Conservation (phyloP, 345 rosid genomes). For the Eucalyptus paniculata region DNA sequence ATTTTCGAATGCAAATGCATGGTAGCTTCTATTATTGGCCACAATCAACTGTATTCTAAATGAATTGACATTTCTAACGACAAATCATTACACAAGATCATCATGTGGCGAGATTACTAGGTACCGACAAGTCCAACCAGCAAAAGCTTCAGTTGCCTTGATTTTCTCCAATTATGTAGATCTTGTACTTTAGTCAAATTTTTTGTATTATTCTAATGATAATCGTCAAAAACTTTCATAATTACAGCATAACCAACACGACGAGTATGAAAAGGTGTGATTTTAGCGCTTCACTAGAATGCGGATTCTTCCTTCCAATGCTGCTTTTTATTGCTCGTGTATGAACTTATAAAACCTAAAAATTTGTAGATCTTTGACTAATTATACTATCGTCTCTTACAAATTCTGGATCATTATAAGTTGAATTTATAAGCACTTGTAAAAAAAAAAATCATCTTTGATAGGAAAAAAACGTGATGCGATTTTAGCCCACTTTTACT, state of each 20-base stretch:
- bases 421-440: not conserved
- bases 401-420: not conserved
- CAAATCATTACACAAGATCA: not conserved
- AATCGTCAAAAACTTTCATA: not conserved
- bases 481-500: not conserved
- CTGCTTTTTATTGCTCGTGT: not conserved
- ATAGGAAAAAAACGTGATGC: not conserved
- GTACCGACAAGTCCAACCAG: not conserved
- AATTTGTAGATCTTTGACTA: not conserved
- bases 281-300: not conserved
- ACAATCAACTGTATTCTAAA: not conserved
- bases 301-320: not conserved
- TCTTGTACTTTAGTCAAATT: not conserved
- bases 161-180: not conserved
- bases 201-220: not conserved
- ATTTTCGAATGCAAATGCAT: not conserved
- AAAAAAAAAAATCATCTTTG: not conserved
- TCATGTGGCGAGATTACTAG: not conserved
- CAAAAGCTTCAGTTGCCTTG: not conserved
- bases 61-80: not conserved
- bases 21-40: not conserved
- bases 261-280: not conserved
- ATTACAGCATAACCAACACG: not conserved
- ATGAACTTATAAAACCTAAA: not conserved
- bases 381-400: not conserved